Conservation (phyloP, 768 basidiomycete genomes). For the Mycena alexandri region DNA sequence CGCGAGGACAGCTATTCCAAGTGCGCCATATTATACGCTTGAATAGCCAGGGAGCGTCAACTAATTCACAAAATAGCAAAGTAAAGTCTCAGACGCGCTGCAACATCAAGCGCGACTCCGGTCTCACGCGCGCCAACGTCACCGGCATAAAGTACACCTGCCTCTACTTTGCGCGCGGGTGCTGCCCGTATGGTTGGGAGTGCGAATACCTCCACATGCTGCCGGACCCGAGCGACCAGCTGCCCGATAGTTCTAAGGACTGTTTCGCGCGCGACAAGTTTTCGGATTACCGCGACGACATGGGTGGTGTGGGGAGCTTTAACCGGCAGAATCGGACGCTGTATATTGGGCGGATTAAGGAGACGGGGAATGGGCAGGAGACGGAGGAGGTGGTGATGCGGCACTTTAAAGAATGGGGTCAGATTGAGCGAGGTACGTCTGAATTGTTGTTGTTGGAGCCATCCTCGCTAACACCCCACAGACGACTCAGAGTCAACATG, state of each 20-base stretch:
- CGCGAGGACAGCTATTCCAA: conserved; percentile 96
- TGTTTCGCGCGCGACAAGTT: conserved; percentile 98
- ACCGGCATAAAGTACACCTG: conserved; percentile 94
- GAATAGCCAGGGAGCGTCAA: too few species aligned
- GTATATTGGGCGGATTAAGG: conserved; percentile 94
- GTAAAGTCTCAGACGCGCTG: conserved; percentile 95
- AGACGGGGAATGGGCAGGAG: conserved; percentile 88
- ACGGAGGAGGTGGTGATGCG: conserved; percentile 91
- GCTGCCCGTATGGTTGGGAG: conserved; percentile 98
- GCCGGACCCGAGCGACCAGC: conserved; percentile 73
- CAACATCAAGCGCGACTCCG: conserved; percentile 87
- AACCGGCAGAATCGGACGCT: conserved; percentile 93
- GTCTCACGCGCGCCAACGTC: conserved; percentile 95
- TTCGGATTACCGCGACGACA: conserved; percentile 97
- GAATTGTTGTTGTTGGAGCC: conserved; percentile 1
- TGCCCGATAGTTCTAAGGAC: conserved; percentile 95
- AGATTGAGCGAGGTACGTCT: conserved; percentile 88
- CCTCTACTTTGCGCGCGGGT: conserved; percentile 95
- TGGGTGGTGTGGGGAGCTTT: conserved; percentile 99
- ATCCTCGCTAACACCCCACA: conserved; percentile 7
- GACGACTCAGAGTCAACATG: conserved; percentile 46
- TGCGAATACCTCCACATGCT: conserved; percentile 96
- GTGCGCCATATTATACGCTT: conserved; percentile 57
- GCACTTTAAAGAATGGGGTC: conserved; percentile 97
- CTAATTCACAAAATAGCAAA: conserved; percentile 67